These are phyloP conservation scores for Apiospora arundinis DNA, from an alignment of 2,329 filamentous ascomycete genomes.

Conservation along the genomic window DNA sequence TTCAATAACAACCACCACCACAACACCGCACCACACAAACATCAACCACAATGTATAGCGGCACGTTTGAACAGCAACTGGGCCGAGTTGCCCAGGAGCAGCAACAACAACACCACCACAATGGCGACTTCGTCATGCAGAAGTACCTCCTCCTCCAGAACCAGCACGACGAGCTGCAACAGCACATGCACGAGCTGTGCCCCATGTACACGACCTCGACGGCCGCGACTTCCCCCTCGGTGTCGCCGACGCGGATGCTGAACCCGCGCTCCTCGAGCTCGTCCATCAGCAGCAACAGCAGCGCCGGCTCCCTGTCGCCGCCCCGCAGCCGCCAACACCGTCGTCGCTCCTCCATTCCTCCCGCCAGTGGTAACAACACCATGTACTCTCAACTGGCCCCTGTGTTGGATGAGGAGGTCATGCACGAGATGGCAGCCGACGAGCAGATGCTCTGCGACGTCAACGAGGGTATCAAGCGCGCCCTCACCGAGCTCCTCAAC, in stretches of 20 bases:
- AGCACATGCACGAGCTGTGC: conserved; percentile 58
- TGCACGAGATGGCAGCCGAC: conserved; percentile 57
- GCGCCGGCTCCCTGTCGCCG: not conserved
- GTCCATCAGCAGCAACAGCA: conserved; percentile 47
- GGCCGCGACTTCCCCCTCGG: conserved; percentile 57
- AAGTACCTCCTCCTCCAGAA: conserved; percentile 61
- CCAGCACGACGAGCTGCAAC: conserved; percentile 59
- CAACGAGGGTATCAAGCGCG: conserved; percentile 67
- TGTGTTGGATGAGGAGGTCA: conserved; percentile 54
- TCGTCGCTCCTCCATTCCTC: conserved; percentile 32
- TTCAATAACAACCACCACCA: conserved; percentile 21
- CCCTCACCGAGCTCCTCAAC: conserved; percentile 67
- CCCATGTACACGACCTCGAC: conserved; percentile 46
- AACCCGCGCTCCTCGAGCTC: conserved; percentile 45
- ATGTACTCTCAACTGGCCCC: conserved; percentile 40
- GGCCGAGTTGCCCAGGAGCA: conserved; percentile 22
- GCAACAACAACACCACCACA: conserved; percentile 36
- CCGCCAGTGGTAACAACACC: conserved; percentile 29
- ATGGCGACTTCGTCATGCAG: conserved; percentile 57
- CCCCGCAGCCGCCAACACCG: conserved; percentile 40
- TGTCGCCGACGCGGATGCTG: conserved; percentile 65
- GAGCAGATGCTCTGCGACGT: conserved; percentile 61
- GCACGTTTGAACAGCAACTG: conserved; percentile 16
- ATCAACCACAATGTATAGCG: conserved; percentile 20
- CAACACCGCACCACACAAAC: conserved; percentile 8